Evolutionary conservation across 2,329 filamentous ascomycete genomes (phyloP).

Genomic region (Clarireedia homoeocarpa): DNA sequence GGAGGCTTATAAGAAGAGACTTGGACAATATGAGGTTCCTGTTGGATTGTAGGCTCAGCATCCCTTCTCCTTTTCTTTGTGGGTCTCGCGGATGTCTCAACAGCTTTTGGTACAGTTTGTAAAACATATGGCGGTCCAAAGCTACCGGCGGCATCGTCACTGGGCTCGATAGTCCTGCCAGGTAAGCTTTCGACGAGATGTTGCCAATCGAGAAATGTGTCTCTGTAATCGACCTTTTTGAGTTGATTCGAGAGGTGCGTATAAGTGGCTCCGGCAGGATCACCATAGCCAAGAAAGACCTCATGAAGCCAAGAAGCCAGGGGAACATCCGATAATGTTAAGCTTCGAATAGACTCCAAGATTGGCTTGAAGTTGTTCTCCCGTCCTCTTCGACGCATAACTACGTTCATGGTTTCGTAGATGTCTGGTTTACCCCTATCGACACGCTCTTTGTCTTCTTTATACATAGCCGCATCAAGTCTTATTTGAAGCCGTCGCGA

Average conservation of each 20-base stretch:
- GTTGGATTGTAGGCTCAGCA: slow-evolving; percentile 56
- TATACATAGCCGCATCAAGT: slow-evolving; percentile 72
- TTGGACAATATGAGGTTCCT: slow-evolving; percentile 59
- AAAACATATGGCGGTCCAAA: slow-evolving; percentile 86
- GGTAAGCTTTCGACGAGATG: slow-evolving; percentile 85
- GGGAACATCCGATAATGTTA: slow-evolving; percentile 77
- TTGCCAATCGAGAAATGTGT: slow-evolving; percentile 94
- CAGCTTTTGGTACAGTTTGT: slow-evolving; percentile 51
- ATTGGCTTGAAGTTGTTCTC: slow-evolving; percentile 98
- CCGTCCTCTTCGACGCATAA: slow-evolving; percentile 73
- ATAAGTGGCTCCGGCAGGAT: slow-evolving; percentile 81
- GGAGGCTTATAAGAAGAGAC: slow-evolving; percentile 86
- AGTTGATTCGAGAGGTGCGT: slow-evolving; percentile 72
- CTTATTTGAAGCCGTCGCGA: slow-evolving; percentile 69
- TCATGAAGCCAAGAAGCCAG: slow-evolving; percentile 91
- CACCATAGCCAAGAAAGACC: slow-evolving; percentile 94
- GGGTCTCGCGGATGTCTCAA: slow-evolving; percentile 44
- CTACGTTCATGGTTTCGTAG: slow-evolving; percentile 77
- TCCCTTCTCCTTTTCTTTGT: slow-evolving; percentile 83
- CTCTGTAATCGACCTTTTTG: slow-evolving; percentile 76
- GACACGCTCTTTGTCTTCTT: slow-evolving; percentile 61
- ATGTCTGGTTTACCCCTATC: slow-evolving; percentile 65
- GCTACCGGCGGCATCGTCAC: slow-evolving; percentile 60
- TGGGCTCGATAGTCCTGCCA: slow-evolving; percentile 77
- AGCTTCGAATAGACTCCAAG: slow-evolving; percentile 79